Conservation (phyloP, 257 asterid species). For the Forsythia viridissima region DNA sequence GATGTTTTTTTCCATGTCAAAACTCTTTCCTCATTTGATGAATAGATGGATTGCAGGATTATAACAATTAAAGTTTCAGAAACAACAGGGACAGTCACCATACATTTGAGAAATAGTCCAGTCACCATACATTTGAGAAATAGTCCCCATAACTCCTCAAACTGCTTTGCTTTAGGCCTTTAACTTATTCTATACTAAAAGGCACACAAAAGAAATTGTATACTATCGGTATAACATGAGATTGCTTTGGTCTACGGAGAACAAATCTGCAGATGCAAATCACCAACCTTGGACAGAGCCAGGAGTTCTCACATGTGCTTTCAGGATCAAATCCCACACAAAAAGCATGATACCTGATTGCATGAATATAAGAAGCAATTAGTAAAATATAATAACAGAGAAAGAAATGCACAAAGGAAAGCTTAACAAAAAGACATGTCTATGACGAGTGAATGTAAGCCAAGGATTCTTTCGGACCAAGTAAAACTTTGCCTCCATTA, state of each 20-base stretch:
- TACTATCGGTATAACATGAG: neutral
- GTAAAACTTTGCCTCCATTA: neutral
- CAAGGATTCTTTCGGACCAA: neutral
- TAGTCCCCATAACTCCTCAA: neutral
- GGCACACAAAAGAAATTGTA: neutral
- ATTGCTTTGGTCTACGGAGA: conserved; percentile 7
- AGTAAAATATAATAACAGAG: conserved; percentile 18
- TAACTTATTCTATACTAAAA: neutral
- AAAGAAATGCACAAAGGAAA: conserved; percentile 10
- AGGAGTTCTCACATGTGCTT: conserved; percentile 79
- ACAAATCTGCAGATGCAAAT: conserved; percentile 3
- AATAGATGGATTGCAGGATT: neutral
- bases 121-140: neutral
- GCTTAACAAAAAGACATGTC: conserved; percentile 10
- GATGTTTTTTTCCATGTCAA: neutral
- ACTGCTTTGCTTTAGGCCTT: neutral
- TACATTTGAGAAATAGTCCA: neutral
- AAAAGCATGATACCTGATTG: conserved; percentile 89
- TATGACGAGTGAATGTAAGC: neutral
- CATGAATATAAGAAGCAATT: conserved; percentile 28
- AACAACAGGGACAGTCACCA: neutral
- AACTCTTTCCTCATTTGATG: neutral
- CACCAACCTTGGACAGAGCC: conserved; percentile 89
- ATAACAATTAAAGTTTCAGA: neutral
- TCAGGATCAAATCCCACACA: conserved; percentile 98